Evolutionary conservation across 2,329 filamentous ascomycete species (phyloP), one percentile per base, ranked within the genome.

Genomic region (Aspergillus fumigatus): DNA sequence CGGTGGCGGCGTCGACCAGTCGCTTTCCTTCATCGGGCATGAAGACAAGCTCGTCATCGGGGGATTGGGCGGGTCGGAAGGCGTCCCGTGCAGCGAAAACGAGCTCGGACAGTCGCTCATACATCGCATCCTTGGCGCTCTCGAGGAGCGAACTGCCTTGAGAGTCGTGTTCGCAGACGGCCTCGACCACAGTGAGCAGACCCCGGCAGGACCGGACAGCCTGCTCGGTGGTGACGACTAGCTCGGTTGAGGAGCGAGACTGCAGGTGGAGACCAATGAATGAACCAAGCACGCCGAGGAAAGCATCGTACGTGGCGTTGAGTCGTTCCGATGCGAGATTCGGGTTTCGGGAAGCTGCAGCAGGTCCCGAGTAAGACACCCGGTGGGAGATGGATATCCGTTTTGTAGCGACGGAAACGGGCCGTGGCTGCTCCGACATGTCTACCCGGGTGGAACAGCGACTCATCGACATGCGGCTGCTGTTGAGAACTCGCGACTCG

Each of bases 251-350:
- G 7, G 92, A 94, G 60, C 94, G 88, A n/a, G 92, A 94, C 71
- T 97, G 92, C 58, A 97, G 80, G 73, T 97, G 91, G 55, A 97
- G 82, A 17, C 94, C 94, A 70, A 97, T 93, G 71, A 97, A 96
- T 4, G 91, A 95, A 51, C 90, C 93, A 52, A 99, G 84, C 68
- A 92, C 89, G 6, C 92, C 94, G 53, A 99, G 79, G 68, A 97
- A 96, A 7, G 84, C 85, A 75, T 97, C 92, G 75, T 97, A 92
- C 51, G 87, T 89, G 51, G 83, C 80, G 66, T 86, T 88, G 50
- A 97, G 82, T 64, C 87, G 87, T 71, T 92, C 89, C 2, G 92
- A 96, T 35, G 94, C 90, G 58, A 97, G 80, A 66, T 89, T 88
- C 59, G 86, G 84, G 60, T 86, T 84, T 60, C 82, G 82, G 35